phyloP scores from a whole-genome alignment of 192 early-diverging fungal species.

The Gorgonomyces haynaldii region DNA sequence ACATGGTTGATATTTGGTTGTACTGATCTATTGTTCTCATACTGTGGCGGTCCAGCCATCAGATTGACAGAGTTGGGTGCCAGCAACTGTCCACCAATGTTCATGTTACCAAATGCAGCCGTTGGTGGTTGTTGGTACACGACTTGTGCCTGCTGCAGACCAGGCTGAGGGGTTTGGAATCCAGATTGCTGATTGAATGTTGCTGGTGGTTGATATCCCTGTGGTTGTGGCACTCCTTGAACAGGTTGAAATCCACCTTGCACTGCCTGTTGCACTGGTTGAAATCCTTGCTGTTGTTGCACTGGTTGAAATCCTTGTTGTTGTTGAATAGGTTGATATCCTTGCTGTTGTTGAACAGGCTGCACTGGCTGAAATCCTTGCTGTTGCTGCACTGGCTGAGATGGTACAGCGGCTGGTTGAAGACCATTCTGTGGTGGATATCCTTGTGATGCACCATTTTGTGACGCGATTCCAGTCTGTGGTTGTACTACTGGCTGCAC shows the following conservation, averaged over 20 bases:
- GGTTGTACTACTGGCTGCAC: slow-evolving; percentile 1
- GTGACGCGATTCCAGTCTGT: slow-evolving; percentile 2
- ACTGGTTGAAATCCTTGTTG: no score
- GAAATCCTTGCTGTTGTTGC: not conserved
- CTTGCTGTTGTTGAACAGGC: not conserved
- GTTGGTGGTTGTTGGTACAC: not conserved
- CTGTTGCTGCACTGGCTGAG: not conserved
- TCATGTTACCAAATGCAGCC: not conserved
- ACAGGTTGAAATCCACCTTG: no score
- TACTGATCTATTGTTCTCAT: slow-evolving; percentile 4
- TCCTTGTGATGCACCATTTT: not conserved
- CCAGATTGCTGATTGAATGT: not conserved
- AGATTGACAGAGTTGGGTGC: slow-evolving; percentile 15
- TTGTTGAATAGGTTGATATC: not conserved
- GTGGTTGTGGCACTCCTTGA: not conserved
- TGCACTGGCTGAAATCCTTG: not conserved
- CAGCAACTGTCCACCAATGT: not conserved
- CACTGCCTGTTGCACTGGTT: not conserved
- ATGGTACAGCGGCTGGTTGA: not conserved
- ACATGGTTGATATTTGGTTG: slow-evolving; percentile 2
- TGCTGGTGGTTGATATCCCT: not conserved
- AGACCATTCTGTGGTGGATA: not conserved
- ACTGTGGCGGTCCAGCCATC: slow-evolving; percentile 14
- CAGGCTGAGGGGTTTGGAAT: not conserved
- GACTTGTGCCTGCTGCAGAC: not conserved